Conservation (phyloP, 345 rosid genomes). For the Raphanus raphanistrum region DNA sequence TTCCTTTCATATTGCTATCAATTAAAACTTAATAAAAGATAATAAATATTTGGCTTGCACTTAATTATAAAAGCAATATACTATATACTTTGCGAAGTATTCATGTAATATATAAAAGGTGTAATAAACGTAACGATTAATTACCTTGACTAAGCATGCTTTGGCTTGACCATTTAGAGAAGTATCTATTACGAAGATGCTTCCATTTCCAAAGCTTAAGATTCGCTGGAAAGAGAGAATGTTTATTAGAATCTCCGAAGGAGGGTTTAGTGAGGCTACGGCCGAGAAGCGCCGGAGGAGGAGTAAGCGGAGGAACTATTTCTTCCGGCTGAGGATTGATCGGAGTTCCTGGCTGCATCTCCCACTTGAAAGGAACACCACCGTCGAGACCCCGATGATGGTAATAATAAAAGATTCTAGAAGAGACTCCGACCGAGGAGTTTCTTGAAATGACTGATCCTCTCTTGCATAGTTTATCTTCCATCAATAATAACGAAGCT, state of each 20-base stretch:
- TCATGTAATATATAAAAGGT: background rate
- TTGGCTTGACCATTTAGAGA: constrained; percentile 27
- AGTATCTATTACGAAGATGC: constrained; percentile 28
- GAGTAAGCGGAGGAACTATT: constrained; percentile 47
- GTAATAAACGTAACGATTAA: background rate
- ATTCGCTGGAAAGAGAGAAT: constrained; percentile 35
- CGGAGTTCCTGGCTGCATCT: constrained; percentile 61
- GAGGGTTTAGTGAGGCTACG: constrained; percentile 57
- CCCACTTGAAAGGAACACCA: constrained; percentile 69
- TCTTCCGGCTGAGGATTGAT: constrained; percentile 43
- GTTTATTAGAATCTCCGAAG: constrained; percentile 31
- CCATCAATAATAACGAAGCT: constrained; percentile 43
- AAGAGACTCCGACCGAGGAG: constrained; percentile 42
- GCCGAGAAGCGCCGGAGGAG: constrained; percentile 73
- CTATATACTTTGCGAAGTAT: background rate
- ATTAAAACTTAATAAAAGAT: background rate
- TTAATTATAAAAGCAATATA: background rate
- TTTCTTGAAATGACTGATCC: constrained; percentile 41
- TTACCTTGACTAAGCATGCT: constrained; percentile 23
- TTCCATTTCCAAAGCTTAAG: constrained; percentile 51
- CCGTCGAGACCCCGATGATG: constrained; percentile 25
- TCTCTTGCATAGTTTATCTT: constrained; percentile 43
- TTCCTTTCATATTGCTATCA: background rate
- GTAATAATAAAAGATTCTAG: constrained; percentile 39
- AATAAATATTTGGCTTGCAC: background rate